Percentiles rank a stretch among this genome's conserved stretches.
Conservation (phyloP, 176 grass and related monocot genomes). For the Oryza glumipatula region DNA sequence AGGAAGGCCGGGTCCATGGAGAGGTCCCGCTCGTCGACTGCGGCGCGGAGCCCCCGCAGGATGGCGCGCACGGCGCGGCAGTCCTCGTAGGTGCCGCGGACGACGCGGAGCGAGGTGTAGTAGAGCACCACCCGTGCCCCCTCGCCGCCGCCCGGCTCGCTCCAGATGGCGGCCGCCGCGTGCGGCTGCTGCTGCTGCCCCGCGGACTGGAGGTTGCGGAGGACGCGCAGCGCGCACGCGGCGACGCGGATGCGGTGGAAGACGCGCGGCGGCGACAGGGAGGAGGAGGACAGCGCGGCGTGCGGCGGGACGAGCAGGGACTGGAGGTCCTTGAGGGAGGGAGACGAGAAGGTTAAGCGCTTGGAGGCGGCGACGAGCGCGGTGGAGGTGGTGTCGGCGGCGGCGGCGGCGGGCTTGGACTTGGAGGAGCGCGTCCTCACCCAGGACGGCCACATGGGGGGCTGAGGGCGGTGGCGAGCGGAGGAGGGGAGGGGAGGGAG, state of each 20-base stretch:
- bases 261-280: conserved; percentile 51
- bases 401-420: not conserved
- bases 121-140: conserved; percentile 59
- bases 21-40: conserved; percentile 77
- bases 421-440: conserved; percentile 50
- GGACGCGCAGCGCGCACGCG: conserved; percentile 54
- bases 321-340: conserved; percentile 73
- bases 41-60: conserved; percentile 59
- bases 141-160: conserved; percentile 13
- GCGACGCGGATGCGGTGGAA: conserved; percentile 74
- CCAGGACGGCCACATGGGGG: conserved; percentile 71
- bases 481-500: not conserved
- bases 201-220: conserved; percentile 56
- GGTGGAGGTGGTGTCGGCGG: conserved; percentile 14
- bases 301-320: conserved; percentile 48
- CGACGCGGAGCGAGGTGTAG: conserved; percentile 78
- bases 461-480: not conserved
- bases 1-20: conserved; percentile 59
- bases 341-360: conserved; percentile 48
- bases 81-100: conserved; percentile 74
- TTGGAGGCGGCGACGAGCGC: conserved; percentile 33
- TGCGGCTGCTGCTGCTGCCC: conserved; percentile 12
- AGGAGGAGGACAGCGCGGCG: not conserved
- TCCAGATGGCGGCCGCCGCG: not conserved
- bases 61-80: conserved; percentile 70